Conservation (phyloP, 495 filamentous ascomycete species). For the Apiosordaria backusii region DNA sequence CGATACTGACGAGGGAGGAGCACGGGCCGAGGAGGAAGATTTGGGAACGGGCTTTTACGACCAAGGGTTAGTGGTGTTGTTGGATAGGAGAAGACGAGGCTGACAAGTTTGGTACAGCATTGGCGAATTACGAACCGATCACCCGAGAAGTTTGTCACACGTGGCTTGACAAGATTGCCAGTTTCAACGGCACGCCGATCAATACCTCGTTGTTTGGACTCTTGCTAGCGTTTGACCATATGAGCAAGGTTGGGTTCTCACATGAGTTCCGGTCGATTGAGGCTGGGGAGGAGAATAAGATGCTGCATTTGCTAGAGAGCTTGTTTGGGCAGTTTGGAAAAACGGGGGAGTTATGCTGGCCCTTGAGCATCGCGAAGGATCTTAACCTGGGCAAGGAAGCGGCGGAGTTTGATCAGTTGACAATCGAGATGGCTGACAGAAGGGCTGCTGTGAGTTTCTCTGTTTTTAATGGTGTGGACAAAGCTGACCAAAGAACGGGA, state of each 20-base stretch:
- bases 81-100: background rate
- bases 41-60: conserved; percentile 24
- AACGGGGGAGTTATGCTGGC: conserved; percentile 23
- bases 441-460: conserved; percentile 13
- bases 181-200: conserved; percentile 9
- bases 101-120: conserved; percentile 45
- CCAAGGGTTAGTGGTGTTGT: conserved; percentile 10
- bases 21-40: conserved; percentile 24
- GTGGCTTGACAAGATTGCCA: conserved; percentile 33
- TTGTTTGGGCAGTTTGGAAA: conserved; percentile 19
- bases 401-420: conserved; percentile 19
- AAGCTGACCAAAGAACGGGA: conserved; percentile 1
- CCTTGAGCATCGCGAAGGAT: conserved; percentile 10
- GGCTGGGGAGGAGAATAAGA: conserved; percentile 16
- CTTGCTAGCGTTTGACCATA: conserved; percentile 25
- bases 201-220: conserved; percentile 23
- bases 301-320: conserved; percentile 23
- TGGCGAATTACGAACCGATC: conserved; percentile 68
- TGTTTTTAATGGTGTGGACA: background rate
- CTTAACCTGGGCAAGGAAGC: conserved; percentile 9
- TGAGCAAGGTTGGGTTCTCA: conserved; percentile 24
- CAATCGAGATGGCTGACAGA: conserved; percentile 13
- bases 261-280: conserved; percentile 15
- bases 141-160: conserved; percentile 72
- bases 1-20: conserved; percentile 21